Evolutionary conservation across 139 green algal species (phyloP), one percentile per base, ranked within the genome.

Genomic region (Pleodorina starrii): DNA sequence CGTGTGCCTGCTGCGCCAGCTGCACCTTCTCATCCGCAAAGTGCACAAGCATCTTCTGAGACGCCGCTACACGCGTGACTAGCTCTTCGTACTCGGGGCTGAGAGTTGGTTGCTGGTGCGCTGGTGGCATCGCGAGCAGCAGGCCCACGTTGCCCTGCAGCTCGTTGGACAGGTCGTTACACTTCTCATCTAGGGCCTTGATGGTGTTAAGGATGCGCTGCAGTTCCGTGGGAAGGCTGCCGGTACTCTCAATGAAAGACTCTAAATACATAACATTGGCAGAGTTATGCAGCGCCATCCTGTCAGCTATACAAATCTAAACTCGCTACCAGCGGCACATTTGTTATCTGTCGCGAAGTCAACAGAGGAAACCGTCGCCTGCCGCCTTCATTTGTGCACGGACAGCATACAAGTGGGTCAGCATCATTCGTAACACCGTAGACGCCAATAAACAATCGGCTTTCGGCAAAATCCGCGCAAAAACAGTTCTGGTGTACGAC

Each of bases 21-120:
- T 93, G 90, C 50, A 94, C 90, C 84, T 98, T 98, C 90, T 98
- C 96, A 72, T 98, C 96, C 7, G 91, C 91, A 80, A 95, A 97
- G 90, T 98, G 96, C 42, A 95, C 85, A 54, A 98, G 90, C 85
- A 95, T 90, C 1, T 84, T 84, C 90, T 98, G 96, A 36, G 95
- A 69, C 2, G 1, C 23, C 0, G 80, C 87, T 0, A 91, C 68
- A 9, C 51, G 82, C 1, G 68, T 25, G 6, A 66, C 44, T 2
- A 92, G 38, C 7, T 88, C 66, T 5, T 84, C 46, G 35, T 94
- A 91, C 74, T 92, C 85, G 0, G 82, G 72, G 21, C 11, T 68
- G n/a, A 25, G 44, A 2, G 16, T 50, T 1, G 42, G 35, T 82
- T 89, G 44, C 86, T 54, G 29, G 57, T 74, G 66, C 81, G 73